Conservation (phyloP, 2,329 filamentous ascomycete species). For the Stagonosporopsis chrysanthemi region DNA sequence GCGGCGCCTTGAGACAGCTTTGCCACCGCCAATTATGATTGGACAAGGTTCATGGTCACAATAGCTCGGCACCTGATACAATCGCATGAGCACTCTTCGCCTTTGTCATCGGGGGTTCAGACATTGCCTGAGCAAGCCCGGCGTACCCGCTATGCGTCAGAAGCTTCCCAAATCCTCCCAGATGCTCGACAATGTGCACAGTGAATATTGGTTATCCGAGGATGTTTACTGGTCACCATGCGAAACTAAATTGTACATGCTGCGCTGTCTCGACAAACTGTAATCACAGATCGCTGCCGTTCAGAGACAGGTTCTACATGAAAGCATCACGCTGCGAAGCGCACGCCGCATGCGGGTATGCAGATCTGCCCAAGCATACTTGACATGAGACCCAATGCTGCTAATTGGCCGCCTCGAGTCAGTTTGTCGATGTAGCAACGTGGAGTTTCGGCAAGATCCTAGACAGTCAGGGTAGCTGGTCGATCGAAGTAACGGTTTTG, state of each 20-base stretch:
- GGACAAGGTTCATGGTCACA: not conserved
- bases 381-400: not conserved
- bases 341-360: constrained; percentile 3
- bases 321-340: not conserved
- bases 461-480: not conserved
- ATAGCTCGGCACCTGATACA: not conserved
- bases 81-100: not conserved
- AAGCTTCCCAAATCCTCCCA: not conserved
- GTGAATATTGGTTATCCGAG: not conserved
- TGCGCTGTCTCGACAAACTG: not conserved
- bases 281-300: not conserved
- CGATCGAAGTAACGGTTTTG: not conserved
- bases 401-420: not conserved
- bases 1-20: not conserved
- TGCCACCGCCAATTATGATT: not conserved
- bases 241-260: not conserved
- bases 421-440: not conserved
- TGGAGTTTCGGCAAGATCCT: not conserved
- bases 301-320: constrained; percentile 8
- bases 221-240: not conserved
- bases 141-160: not conserved
- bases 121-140: not conserved
- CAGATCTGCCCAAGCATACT: not conserved
- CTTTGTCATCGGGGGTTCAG: not conserved
- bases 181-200: not conserved